Conservation (phyloP, 306 rosid species). For the Rosa multiflora region DNA sequence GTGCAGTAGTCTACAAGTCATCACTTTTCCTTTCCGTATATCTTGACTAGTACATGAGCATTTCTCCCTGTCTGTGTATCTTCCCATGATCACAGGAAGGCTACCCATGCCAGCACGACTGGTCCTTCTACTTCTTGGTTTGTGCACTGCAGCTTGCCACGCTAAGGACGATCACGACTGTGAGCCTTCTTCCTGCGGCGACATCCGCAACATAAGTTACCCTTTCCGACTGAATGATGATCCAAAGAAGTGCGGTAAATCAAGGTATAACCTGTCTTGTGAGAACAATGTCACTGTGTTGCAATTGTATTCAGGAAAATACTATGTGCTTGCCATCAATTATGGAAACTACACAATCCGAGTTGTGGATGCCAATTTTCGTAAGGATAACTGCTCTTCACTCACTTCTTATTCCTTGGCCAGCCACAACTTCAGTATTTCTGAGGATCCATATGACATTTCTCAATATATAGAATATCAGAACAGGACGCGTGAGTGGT, state of each 20-base stretch:
- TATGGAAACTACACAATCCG: slow-evolving; percentile 26
- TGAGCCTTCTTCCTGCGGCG: background rate
- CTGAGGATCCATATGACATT: background rate
- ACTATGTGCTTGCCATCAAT: slow-evolving; percentile 2
- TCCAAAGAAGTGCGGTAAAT: background rate
- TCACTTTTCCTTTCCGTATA: no score
- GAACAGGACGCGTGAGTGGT: no score
- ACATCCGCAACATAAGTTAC: slow-evolving; percentile 4
- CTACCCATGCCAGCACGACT: background rate
- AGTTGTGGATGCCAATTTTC: background rate
- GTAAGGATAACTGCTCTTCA: background rate
- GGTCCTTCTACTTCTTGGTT: background rate
- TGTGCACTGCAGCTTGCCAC: no score
- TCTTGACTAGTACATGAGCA: no score
- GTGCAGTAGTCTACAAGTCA: no score
- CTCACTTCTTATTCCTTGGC: background rate
- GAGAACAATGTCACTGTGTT: background rate
- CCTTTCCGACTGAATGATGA: background rate
- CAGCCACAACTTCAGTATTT: background rate
- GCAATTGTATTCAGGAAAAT: background rate
- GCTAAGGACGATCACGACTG: background rate
- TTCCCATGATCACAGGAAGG: background rate
- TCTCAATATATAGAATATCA: no score
- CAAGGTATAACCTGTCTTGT: slow-evolving; percentile 5
- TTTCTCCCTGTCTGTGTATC: no score